These are phyloP conservation scores for Solanum medicagineum DNA, from an alignment of 257 asterid genomes.

Conservation along the genomic window DNA sequence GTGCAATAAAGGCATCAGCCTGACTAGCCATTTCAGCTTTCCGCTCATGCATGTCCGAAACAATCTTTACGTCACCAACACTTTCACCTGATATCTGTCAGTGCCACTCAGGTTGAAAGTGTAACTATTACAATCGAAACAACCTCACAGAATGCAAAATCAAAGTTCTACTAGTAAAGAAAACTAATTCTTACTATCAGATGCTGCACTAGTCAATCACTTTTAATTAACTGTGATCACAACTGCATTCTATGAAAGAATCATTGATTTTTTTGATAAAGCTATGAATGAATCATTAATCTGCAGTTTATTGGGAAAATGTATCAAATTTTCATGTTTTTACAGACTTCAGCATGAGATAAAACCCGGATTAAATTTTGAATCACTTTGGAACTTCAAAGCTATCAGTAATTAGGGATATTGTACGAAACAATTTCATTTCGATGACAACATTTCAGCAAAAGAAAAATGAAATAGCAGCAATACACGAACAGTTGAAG, in stretches of 20 bases:
- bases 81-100: constrained; percentile 86
- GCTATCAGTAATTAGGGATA: background rate
- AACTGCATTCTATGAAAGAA: background rate
- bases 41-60: constrained; percentile 95
- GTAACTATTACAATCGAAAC: background rate
- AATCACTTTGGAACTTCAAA: background rate
- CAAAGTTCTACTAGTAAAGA: background rate
- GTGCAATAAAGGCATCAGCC: constrained; percentile 94
- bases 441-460: background rate
- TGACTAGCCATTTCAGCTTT: constrained; percentile 91
- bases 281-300: background rate
- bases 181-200: background rate
- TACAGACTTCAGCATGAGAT: background rate
- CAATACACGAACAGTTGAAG: background rate
- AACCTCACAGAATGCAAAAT: background rate
- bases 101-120: background rate
- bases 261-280: background rate
- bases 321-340: background rate
- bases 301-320: background rate
- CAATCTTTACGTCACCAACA: constrained; percentile 87
- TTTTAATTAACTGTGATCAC: background rate
- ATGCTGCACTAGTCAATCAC: background rate
- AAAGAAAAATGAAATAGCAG: background rate
- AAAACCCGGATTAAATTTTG: background rate
- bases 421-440: background rate